Conservation (phyloP, 2,329 filamentous ascomycete genomes). For the Pseudodiploospora longispora region DNA sequence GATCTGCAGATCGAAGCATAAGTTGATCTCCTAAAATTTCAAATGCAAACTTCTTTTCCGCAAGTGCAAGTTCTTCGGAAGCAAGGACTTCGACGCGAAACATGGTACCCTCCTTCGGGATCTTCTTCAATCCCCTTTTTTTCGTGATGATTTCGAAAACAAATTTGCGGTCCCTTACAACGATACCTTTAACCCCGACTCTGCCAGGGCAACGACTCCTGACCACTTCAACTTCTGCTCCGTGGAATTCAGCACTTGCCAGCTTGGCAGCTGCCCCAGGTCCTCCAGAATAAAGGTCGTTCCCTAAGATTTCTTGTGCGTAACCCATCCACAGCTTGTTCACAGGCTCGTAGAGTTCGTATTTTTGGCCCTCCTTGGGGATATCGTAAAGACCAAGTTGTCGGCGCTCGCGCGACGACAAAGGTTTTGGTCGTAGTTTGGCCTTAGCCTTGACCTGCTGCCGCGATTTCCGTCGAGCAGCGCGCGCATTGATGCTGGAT, state of each 20-base stretch:
- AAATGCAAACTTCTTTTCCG: constrained; percentile 51
- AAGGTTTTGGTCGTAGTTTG: constrained; percentile 51
- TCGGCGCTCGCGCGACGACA: constrained; percentile 75
- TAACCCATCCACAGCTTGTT: constrained; percentile 78
- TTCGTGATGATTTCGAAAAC: constrained; percentile 77
- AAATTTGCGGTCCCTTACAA: constrained; percentile 80
- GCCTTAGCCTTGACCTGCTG: constrained; percentile 37
- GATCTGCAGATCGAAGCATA: constrained; percentile 70
- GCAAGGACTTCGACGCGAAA: constrained; percentile 67
- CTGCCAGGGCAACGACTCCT: constrained; percentile 71
- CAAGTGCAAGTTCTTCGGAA: constrained; percentile 6
- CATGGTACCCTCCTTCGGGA: constrained; percentile 85
- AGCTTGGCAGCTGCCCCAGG: constrained; percentile 62
- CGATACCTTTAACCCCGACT: constrained; percentile 78
- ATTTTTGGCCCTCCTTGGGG: constrained; percentile 52
- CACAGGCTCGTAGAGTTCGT: constrained; percentile 69
- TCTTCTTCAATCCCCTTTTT: constrained; percentile 60
- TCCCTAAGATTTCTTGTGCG: constrained; percentile 69
- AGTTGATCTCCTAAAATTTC: constrained; percentile 87
- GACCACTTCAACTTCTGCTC: constrained; percentile 74
- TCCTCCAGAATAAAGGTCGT: constrained; percentile 48
- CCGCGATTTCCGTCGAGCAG: constrained; percentile 44
- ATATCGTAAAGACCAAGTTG: constrained; percentile 66
- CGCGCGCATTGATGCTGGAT: constrained; percentile 45
- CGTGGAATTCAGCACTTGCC: constrained; percentile 82